Evolutionary conservation across 2,329 filamentous ascomycete genomes (phyloP), one percentile per base, ranked within the genome.

Genomic region (Metarhizium album): DNA sequence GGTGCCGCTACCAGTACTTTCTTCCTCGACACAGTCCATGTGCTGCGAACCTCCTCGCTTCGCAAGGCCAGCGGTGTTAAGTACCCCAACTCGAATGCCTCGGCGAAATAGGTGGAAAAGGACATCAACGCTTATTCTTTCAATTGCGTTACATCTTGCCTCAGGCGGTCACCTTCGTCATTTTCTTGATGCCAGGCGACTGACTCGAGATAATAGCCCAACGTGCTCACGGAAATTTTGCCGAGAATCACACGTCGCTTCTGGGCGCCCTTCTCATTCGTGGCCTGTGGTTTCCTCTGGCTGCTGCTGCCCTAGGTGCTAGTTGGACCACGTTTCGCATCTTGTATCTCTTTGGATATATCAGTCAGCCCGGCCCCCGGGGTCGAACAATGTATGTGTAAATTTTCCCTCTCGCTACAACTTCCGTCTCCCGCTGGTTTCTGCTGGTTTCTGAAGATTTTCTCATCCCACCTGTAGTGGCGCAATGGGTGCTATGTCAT

Each of bases 181-280:
- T 14, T n/a, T n/a, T 43, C 22, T 24, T 16, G 4, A 13, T 43
- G 14, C 11, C 40, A 23, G 22, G 20, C 40, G 24, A 14, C 38
- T 47, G 22, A 47, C 29, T 37, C 2, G 9, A n/a, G 47, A 22
- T 18, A 46, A 35, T 51, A 76, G 74, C 77, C 48, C 80, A 83
- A 60, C 76, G 79, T 46, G 74, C 79, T 9, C 82, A 86, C 62
- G 67, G 70, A 58, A 84, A 85, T 71, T 85, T 74, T 67, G 73
- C 72, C 56, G 83, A 86, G 70, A 82, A 79, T 66, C 69, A 78
- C 35, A 67, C 74, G 8, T 69, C 78, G 3, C 71, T 78, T 60
- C 59, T 84, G 11, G 70, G 67, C 22, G 66, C 71, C 23, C 67
- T 83, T 11, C 63, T 82, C 53, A 71, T 85, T 57, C 67, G 77